Conservation (phyloP, 163 green algal genomes). For the Coccomyxa subellipsoidea region DNA sequence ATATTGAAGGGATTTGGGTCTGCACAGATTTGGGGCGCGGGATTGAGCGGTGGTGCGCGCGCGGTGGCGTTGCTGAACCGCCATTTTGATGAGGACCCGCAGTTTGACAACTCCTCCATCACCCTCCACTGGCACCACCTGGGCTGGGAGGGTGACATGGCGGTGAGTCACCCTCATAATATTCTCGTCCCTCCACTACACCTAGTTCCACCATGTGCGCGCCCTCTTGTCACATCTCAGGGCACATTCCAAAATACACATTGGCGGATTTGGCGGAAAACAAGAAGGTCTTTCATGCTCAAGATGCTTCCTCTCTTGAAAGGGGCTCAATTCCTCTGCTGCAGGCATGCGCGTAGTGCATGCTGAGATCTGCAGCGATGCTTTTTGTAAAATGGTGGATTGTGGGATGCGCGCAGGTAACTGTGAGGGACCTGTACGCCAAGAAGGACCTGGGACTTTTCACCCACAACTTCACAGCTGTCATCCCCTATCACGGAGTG, state of each 20-base stretch:
- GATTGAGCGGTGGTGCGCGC: constrained; percentile 31
- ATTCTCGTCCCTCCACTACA: no score
- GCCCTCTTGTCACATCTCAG: no score
- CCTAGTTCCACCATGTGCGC: no score
- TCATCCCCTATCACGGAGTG: constrained; percentile 6
- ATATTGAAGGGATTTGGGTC: background rate
- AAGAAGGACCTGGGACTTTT: constrained; percentile 22
- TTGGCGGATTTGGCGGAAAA: no score
- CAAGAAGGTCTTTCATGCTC: no score
- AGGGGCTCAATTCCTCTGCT: no score
- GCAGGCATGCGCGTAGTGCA: no score
- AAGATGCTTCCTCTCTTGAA: no score
- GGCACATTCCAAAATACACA: no score
- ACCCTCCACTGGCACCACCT: constrained; percentile 40
- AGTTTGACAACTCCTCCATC: constrained; percentile 35
- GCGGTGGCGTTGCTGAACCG: constrained; percentile 59
- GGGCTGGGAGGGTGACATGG: constrained; percentile 24
- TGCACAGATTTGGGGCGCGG: background rate
- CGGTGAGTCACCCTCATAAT: constrained; percentile 3
- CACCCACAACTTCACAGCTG: constrained; percentile 15
- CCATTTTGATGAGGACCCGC: constrained; percentile 23
- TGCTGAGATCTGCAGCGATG: background rate
- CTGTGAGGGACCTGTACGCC: constrained; percentile 21
- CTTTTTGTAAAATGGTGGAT: background rate
- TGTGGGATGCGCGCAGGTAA: background rate